Conservation (phyloP, 306 rosid species). For the Sicyos baderoa region DNA sequence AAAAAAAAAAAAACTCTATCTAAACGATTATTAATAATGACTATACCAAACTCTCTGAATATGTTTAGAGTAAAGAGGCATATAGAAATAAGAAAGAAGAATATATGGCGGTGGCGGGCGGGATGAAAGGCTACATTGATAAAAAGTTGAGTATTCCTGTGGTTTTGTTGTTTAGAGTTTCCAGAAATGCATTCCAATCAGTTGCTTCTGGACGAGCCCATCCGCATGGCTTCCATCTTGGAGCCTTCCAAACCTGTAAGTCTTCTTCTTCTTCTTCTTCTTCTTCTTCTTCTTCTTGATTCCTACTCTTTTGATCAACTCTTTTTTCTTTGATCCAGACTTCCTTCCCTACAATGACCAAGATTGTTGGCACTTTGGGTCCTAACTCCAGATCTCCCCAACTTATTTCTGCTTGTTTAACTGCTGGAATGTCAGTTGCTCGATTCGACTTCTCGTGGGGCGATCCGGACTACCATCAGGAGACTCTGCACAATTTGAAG, state of each 20-base stretch:
- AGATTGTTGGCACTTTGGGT: conserved; percentile 88
- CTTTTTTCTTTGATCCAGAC: too few species aligned
- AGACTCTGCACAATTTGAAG: conserved; percentile 81
- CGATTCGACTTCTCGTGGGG: conserved; percentile 89
- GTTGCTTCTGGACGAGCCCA: conserved; percentile 88
- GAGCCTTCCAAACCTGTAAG: conserved; percentile 82
- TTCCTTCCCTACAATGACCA: conserved; percentile 85
- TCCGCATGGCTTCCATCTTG: conserved; percentile 80
- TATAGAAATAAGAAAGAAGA: too few species aligned
- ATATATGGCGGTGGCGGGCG: too few species aligned
- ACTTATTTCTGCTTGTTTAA: conserved; percentile 63
- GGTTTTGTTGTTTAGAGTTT: too few species aligned
- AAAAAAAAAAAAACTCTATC: too few species aligned
- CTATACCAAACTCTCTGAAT: too few species aligned
- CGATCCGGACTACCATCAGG: conserved; percentile 68
- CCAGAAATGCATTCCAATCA: conserved; percentile 81
- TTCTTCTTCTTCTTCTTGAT: too few species aligned
- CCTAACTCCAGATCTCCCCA: conserved; percentile 77
- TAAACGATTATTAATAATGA: too few species aligned
- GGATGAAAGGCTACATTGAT: too few species aligned
- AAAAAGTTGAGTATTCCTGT: too few species aligned
- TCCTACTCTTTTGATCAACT: too few species aligned
- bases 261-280: background rate
- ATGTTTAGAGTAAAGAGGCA: too few species aligned
- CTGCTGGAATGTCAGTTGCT: conserved; percentile 97